Percentiles rank a stretch among this genome's conserved stretches.
Evolutionary conservation across 345 rosid genomes (phyloP).

Genomic region (Stellera chamaejasme): DNA sequence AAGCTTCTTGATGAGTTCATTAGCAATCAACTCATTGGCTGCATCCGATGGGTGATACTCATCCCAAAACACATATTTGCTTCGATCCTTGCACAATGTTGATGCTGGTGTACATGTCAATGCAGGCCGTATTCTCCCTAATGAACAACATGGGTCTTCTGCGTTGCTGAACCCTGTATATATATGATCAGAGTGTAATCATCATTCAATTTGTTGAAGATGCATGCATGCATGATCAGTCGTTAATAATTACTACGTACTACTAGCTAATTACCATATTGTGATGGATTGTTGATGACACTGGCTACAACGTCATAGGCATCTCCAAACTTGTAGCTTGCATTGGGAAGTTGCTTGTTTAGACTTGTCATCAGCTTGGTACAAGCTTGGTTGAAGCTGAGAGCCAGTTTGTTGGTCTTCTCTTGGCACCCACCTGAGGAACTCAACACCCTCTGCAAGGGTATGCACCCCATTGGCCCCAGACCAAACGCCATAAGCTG

Average conservation of each 20-base stretch:
- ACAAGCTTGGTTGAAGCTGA: constrained; percentile 53
- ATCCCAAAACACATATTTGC: constrained; percentile 95
- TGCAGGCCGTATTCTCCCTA: constrained; percentile 78
- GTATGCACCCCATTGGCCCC: constrained; percentile 99
- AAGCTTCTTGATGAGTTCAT: constrained; percentile 70
- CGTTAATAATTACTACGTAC: too few relatives aligned
- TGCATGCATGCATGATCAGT: too few relatives aligned
- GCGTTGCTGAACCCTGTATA: constrained; percentile 65
- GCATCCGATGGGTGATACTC: constrained; percentile 88
- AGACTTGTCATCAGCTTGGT: constrained; percentile 33
- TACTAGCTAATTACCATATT: too few relatives aligned
- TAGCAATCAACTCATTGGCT: constrained; percentile 74
- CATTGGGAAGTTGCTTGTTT: constrained; percentile 33
- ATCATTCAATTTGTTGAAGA: too few relatives aligned
- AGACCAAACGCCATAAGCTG: constrained; percentile 78
- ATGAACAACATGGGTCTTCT: constrained; percentile 86
- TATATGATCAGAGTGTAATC: background rate
- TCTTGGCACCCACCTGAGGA: constrained; percentile 62
- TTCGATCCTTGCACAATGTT: constrained; percentile 68
- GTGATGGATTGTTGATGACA: constrained; percentile 53
- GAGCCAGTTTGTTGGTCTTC: constrained; percentile 58
- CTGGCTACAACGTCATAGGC: constrained; percentile 75
- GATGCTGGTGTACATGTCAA: constrained; percentile 86
- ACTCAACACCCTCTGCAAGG: constrained; percentile 83
- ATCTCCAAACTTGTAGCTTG: constrained; percentile 71